Base-by-base conservation (phyloP, 139 green algal species). In the Chloropicon primus region DNA sequence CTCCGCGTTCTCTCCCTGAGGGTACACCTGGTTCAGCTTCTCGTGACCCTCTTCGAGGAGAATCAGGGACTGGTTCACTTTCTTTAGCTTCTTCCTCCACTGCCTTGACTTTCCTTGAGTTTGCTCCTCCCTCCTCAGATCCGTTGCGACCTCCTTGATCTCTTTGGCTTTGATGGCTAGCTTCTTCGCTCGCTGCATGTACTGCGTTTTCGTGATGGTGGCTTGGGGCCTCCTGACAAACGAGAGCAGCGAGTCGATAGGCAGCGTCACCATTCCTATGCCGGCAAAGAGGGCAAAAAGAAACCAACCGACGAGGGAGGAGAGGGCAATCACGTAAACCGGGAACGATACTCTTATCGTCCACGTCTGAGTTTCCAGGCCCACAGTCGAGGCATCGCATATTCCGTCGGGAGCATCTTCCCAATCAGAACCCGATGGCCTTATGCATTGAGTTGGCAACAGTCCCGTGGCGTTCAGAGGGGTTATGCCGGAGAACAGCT, bases 251-350 rank as follows among this genome's bases (percentile, higher is more conserved):
- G 86, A 88, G 83, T 97, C 93, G 21, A 98, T 79, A 23, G 94
- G 94, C 28, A 96, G 82, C 0, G 87, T 80, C 29, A 94, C 81
- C 28, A 98, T 78, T 28, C 94, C 94, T 53, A 97, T 90, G 54
- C 92, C 93, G 53, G 87, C 93, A 85, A 97, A 98, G 24, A 97
- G 85, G 76, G 97, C 86, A 83, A 98, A 97, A 41, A 98, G 85
- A 25, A 96, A 41, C 92, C 94, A 98, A 24, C 88, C 93, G 2
- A 94, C 53, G 2, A 96, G 92, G 1, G 92, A 90, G 25, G 86
- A 82, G 21, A 98, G 80, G 21, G 90, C 90, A 79, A 98, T 96
- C 71, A 96, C 79, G 86, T 98, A 98, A 2, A 96, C 86, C 0
- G 89, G 81, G 74, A 98, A 88, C 2, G 88, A 91, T 2, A 88